Conservation (phyloP, 1,284 basidiomycete genomes). For the Trichosporon ovoides region DNA sequence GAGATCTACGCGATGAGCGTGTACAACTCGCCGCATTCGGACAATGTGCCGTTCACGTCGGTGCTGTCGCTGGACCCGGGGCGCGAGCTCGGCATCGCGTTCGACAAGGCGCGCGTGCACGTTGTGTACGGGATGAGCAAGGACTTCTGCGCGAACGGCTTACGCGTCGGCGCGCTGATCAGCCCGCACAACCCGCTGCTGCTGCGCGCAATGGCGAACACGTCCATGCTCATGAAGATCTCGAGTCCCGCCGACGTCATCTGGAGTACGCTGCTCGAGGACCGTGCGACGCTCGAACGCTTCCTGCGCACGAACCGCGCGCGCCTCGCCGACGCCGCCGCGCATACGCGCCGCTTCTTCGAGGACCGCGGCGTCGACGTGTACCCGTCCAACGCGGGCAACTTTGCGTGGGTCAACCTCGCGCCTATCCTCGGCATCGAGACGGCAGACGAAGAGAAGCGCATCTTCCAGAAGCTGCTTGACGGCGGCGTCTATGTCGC, state of each 20-base stretch:
- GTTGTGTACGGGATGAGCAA: constrained; percentile 49
- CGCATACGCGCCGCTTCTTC: constrained; percentile 41
- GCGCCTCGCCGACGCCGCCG: constrained; percentile 38
- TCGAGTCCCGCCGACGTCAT: constrained; percentile 45
- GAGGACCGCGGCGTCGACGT: constrained; percentile 38
- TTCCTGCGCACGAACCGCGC: constrained; percentile 39
- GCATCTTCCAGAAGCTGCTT: constrained; percentile 42
- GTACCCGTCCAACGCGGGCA: constrained; percentile 43
- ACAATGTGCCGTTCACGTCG: constrained; percentile 45
- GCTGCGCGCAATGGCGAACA: constrained; percentile 45
- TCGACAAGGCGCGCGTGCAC: constrained; percentile 47
- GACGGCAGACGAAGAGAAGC: constrained; percentile 37
- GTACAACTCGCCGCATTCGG: constrained; percentile 37
- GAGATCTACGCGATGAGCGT: constrained; percentile 51
- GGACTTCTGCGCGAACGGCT: constrained; percentile 52
- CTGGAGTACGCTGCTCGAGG: constrained; percentile 35
- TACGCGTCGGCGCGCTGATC: constrained; percentile 48
- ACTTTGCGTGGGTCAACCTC: constrained; percentile 46
- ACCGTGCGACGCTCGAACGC: constrained; percentile 24
- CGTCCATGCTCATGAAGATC: constrained; percentile 46
- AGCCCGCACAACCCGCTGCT: constrained; percentile 48
- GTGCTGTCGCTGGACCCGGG: constrained; percentile 48
- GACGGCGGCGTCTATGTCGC: constrained; percentile 47
- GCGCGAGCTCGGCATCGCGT: constrained; percentile 43
- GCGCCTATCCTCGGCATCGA: constrained; percentile 34